phyloP scores from a whole-genome alignment of 345 rosid genomes.

The Orychophragmus violaceus region DNA sequence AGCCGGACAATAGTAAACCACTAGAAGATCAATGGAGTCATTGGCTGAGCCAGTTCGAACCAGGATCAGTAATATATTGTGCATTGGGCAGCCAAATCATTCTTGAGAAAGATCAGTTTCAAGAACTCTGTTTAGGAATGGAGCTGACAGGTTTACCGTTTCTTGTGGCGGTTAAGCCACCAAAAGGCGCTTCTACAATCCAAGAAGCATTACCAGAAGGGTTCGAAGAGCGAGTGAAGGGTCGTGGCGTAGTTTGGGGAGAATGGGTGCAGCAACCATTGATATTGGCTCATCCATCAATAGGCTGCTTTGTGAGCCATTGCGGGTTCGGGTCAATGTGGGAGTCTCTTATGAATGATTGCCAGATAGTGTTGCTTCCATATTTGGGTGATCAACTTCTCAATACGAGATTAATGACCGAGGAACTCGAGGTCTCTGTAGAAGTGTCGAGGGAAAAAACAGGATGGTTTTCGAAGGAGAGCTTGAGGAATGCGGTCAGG shows the following conservation, averaged over 20 bases:
- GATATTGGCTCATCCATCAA: slow-evolving; percentile 42
- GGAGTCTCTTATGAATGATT: slow-evolving; percentile 50
- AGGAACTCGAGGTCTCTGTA: slow-evolving; percentile 47
- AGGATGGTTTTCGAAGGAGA: slow-evolving; percentile 51
- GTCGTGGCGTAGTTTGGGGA: slow-evolving; percentile 45
- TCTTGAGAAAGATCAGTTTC: slow-evolving; percentile 56
- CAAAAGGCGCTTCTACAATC: slow-evolving; percentile 35
- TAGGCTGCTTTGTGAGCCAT: slow-evolving; percentile 72
- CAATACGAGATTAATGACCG: slow-evolving; percentile 42
- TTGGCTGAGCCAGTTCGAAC: slow-evolving; percentile 43
- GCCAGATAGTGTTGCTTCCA: slow-evolving; percentile 54
- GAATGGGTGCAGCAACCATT: slow-evolving; percentile 52
- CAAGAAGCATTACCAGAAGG: slow-evolving; percentile 71
- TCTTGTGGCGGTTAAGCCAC: slow-evolving; percentile 50
- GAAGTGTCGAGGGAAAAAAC: slow-evolving; percentile 43
- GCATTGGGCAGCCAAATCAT: slow-evolving; percentile 58
- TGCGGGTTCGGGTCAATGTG: slow-evolving; percentile 73
- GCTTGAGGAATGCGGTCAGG: slow-evolving; percentile 29
- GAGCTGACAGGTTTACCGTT: slow-evolving; percentile 58
- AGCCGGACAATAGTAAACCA: slow-evolving; percentile 8
- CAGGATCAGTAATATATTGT: slow-evolving; percentile 48
- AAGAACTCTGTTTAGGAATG: slow-evolving; percentile 57
- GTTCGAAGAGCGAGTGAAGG: slow-evolving; percentile 48
- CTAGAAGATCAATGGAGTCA: slow-evolving; percentile 47
- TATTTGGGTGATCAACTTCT: slow-evolving; percentile 52